phyloP scores from a whole-genome alignment of 805 yeast species.

The Yueomyces sp. region DNA sequence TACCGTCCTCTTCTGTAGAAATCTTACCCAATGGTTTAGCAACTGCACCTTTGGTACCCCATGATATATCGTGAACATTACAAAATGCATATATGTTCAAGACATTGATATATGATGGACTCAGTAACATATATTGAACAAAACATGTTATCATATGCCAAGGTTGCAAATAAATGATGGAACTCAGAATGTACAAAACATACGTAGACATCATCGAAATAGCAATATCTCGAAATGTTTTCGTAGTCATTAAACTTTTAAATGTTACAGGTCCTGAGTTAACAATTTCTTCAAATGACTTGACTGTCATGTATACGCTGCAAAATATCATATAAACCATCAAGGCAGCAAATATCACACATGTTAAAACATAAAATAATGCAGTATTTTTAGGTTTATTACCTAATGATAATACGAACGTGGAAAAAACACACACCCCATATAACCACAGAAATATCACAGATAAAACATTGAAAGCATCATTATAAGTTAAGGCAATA shows the following conservation, averaged over 20 bases:
- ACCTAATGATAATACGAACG: conserved; percentile 85
- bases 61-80: conserved; percentile 88
- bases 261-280: conserved; percentile 26
- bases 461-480: conserved; percentile 65
- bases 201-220: conserved; percentile 83
- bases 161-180: conserved; percentile 77
- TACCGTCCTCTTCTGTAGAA: conserved; percentile 51
- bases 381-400: conserved; percentile 88
- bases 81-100: conserved; percentile 91
- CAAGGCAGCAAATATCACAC: conserved; percentile 67
- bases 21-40: conserved; percentile 75
- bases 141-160: conserved; percentile 87
- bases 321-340: conserved; percentile 88
- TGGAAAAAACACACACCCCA: conserved; percentile 63
- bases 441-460: conserved; percentile 79
- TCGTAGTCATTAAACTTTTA: conserved; percentile 40
- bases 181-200: conserved; percentile 62
- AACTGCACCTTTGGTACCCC: conserved; percentile 92
- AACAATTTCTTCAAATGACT: conserved; percentile 44
- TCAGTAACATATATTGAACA: conserved; percentile 65
- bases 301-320: conserved; percentile 65
- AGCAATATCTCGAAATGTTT: conserved; percentile 71
- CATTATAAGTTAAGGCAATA: conserved; percentile 40
- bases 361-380: conserved; percentile 60
- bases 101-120: conserved; percentile 86